Percentiles rank a stretch among this genome's conserved stretches.
Evolutionary conservation across 192 early-diverging fungal species (phyloP).

Genomic region (Diversispora epigaea): DNA sequence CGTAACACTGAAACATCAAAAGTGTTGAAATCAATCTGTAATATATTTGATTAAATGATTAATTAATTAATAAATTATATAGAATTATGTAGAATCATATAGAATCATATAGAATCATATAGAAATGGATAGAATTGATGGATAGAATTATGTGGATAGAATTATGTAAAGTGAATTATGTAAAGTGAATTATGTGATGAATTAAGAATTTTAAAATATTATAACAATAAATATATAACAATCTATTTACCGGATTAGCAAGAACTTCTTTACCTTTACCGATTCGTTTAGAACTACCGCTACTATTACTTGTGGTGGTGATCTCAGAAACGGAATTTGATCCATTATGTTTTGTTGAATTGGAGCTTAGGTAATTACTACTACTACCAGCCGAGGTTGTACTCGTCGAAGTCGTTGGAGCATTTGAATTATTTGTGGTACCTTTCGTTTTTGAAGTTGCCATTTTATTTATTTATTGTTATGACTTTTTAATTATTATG

Average conservation of each 20-base stretch:
- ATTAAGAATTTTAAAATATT: not conserved
- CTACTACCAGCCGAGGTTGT: too few species aligned
- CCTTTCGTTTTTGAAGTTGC: too few species aligned
- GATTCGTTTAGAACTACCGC: not conserved
- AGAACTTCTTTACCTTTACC: constrained; percentile 5
- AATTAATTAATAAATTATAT: not conserved
- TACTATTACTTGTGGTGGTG: not conserved
- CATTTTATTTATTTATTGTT: too few species aligned
- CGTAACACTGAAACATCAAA: constrained; percentile 42
- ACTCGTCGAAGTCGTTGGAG: too few species aligned
- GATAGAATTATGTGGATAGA: too few species aligned
- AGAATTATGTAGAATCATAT: not conserved
- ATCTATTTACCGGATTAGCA: not conserved
- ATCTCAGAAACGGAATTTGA: not conserved
- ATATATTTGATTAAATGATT: not conserved
- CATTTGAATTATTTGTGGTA: too few species aligned
- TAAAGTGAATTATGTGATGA: too few species aligned
- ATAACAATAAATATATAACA: not conserved
- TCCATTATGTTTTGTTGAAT: not conserved
- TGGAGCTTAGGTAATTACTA: not conserved
- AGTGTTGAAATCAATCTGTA: constrained; percentile 48
- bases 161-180: too few species aligned
- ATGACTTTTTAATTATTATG: too few species aligned
- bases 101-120: not conserved
- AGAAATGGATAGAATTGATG: too few species aligned